Conservation (phyloP, 2,329 filamentous ascomycete species). For the Geosmithia flava region DNA sequence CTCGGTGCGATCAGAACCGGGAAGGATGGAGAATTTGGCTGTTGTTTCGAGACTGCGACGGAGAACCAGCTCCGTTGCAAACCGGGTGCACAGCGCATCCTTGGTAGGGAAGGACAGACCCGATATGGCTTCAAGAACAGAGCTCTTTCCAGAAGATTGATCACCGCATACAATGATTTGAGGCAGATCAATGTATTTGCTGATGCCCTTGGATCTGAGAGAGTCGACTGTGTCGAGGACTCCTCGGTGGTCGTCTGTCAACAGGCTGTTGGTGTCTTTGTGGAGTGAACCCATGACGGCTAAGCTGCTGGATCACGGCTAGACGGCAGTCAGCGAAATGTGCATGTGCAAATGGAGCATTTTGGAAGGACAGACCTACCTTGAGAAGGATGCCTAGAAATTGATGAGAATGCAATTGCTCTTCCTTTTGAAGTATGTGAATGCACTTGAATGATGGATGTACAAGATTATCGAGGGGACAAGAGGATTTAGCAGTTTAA, state of each 20-base stretch:
- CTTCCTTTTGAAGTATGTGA: no score
- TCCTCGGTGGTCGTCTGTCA: constrained; percentile 16
- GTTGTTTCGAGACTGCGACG: constrained; percentile 21
- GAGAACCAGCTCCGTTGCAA: constrained; percentile 49
- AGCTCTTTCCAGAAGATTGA: constrained; percentile 52
- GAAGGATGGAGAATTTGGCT: constrained; percentile 10
- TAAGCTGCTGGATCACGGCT: not conserved
- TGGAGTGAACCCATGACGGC: not conserved
- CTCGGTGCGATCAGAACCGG: constrained; percentile 16
- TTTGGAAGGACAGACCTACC: not conserved
- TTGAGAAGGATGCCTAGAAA: no score
- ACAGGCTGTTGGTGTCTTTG: not conserved
- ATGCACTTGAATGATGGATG: no score
- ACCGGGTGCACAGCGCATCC: constrained; percentile 47
- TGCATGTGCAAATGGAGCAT: not conserved
- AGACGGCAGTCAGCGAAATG: not conserved
- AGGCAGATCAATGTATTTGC: constrained; percentile 26
- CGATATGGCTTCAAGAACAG: constrained; percentile 52
- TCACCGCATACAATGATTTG: constrained; percentile 47
- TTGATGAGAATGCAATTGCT: no score
- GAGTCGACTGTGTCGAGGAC: constrained; percentile 26
- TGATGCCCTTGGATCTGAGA: constrained; percentile 22
- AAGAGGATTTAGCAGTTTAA: no score
- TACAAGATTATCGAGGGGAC: no score
- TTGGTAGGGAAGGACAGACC: constrained; percentile 47